Percentiles rank a stretch among this genome's conserved stretches.
These are phyloP conservation scores for Microdochium bolleyi DNA, from an alignment of 2,329 filamentous ascomycete genomes.

Conservation along the genomic window DNA sequence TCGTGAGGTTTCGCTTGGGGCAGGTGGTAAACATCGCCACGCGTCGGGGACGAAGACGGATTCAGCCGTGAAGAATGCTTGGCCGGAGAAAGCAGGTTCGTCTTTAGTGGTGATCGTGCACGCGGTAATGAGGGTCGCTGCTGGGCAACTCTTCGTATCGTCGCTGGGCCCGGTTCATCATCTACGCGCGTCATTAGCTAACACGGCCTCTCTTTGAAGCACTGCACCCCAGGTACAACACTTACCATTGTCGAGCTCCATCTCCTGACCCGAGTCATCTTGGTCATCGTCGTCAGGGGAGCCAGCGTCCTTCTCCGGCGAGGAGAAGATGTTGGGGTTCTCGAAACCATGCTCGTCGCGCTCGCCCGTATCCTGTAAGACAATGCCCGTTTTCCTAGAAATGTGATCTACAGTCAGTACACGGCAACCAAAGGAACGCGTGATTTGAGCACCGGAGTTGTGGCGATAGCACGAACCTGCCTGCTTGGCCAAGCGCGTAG, in stretches of 20 bases:
- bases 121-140: conserved; percentile 38
- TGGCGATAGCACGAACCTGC: conserved; percentile 31
- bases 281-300: conserved; percentile 21
- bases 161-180: conserved; percentile 44
- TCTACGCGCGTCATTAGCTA: conserved; percentile 25
- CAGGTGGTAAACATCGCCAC: conserved; percentile 24
- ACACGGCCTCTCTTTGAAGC: conserved; percentile 2
- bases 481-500: conserved; percentile 39
- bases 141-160: conserved; percentile 40
- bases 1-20: conserved; percentile 20
- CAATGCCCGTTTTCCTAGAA: conserved; percentile 79
- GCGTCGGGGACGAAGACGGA: conserved; percentile 40
- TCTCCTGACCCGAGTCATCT: conserved; percentile 34
- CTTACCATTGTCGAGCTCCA: conserved; percentile 45
- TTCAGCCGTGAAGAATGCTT: conserved; percentile 51
- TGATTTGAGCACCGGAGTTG: conserved; percentile 4
- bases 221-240: conserved; percentile 10
- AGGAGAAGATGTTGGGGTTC: conserved; percentile 79
- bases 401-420: neutral
- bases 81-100: conserved; percentile 51
- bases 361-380: conserved; percentile 66
- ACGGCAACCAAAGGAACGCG: conserved; percentile 1
- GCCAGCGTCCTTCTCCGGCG: conserved; percentile 51
- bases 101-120: conserved; percentile 55
- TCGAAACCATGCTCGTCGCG: conserved; percentile 93